Conservation (phyloP, 2,329 filamentous ascomycete genomes). For the Nectriaceae sp. region DNA sequence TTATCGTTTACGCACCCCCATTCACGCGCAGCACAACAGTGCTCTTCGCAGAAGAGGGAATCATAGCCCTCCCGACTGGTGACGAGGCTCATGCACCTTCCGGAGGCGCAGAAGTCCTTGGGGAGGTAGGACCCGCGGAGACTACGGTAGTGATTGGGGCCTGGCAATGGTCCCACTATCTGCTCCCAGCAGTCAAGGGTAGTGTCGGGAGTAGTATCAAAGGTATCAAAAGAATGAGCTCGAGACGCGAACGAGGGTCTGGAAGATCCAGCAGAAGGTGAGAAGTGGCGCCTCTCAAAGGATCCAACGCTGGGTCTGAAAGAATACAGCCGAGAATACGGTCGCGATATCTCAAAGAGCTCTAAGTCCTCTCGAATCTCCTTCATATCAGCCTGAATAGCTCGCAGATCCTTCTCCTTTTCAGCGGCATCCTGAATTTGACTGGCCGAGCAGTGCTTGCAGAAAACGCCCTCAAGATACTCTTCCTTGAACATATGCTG, state of each 20-base stretch:
- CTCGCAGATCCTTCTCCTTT: neutral
- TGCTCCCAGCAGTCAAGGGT: too few species aligned
- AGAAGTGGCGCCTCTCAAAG: too few species aligned
- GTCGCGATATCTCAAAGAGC: too few species aligned
- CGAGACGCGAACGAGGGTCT: neutral
- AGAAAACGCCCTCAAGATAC: neutral
- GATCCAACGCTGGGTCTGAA: too few species aligned
- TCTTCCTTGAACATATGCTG: neutral
- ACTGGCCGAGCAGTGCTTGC: neutral
- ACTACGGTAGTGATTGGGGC: too few species aligned
- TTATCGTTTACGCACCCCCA: constrained; percentile 12
- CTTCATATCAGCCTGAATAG: neutral
- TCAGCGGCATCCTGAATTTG: neutral
- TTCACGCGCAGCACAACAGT: constrained; percentile 18
- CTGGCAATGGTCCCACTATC: too few species aligned
- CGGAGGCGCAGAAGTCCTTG: constrained; percentile 8
- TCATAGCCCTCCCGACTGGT: neutral
- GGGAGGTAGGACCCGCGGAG: too few species aligned
- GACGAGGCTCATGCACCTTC: neutral
- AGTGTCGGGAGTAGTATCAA: too few species aligned
- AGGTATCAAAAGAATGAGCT: neutral
- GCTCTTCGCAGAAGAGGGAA: constrained; percentile 18
- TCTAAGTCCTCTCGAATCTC: neutral
- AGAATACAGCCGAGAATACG: too few species aligned
- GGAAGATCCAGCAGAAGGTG: neutral